Base-by-base conservation (phyloP, 768 basidiomycete genomes). In the Cystobasidium onofrii region DNA sequence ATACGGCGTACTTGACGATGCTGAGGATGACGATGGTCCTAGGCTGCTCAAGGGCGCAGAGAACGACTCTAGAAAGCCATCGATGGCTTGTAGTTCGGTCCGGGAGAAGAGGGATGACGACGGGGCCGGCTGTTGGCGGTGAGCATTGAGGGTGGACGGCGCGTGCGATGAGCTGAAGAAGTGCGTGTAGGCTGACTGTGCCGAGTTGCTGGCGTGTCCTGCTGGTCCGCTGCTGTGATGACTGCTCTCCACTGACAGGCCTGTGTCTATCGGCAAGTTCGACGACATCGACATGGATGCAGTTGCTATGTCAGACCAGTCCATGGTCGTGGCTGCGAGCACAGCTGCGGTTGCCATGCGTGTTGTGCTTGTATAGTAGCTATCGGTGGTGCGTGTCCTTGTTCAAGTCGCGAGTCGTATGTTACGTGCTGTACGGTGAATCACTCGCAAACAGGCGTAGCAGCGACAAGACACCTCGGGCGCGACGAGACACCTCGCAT, bases 31-130 rank as follows among this genome's bases (percentile, higher is more conserved):
- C 25, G 25, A 17, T 29, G 34, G 62, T 27, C 34, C 63, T 39
- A 34, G 61, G 18, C 18, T 18, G 25, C 23, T 33, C 60, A 61
- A 31, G 7, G 63, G 34, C 63, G 41, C 34, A 36, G 27, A n/a
- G 44, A 41, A 54, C 39, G 29, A 25, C 65, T 46, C 27, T 43
- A 67, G 65, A 50, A 67, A 67, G 39, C 65, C 65, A 33, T 67
- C 65, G 46, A 67, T 33, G 41, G 65, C 65, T 25, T 29, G 44
- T 15, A 67, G 65, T 25, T 67, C 65, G 13, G 65, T 52, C 7
- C 43, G 39, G 44, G 43, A 29, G 65, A 67, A 52, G 63, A 64
- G 63, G 13, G 63, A 10, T 50, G 46, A 50, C 57, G 46, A 50
- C n/a, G 46, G 18, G 46, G 15, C 9, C 15, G 6, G 46, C 18